Evolutionary conservation across 2,329 filamentous ascomycete species (phyloP).

Genomic region (Phoma herbarum): DNA sequence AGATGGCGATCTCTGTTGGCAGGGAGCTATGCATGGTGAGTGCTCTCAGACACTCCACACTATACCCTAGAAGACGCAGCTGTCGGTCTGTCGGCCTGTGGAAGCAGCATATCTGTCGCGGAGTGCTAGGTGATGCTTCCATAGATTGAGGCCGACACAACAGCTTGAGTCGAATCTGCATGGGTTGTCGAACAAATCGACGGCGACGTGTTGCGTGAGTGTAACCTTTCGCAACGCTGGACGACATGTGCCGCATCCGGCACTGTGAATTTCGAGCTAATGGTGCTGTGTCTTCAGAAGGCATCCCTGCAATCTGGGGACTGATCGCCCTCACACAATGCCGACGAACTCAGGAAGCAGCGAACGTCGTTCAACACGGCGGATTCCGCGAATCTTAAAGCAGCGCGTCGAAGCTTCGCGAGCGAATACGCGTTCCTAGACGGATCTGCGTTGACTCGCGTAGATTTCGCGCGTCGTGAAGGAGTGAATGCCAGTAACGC

Average conservation of each 20-base stretch:
- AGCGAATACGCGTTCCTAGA: not conserved
- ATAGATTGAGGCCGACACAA: not conserved
- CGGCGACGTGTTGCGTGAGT: not conserved
- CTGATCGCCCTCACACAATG: slow-evolving; percentile 9
- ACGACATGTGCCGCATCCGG: slow-evolving; percentile 2
- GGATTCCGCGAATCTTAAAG: not conserved
- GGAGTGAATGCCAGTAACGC: slow-evolving; percentile 15
- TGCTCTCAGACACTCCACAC: not conserved
- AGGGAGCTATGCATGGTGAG: slow-evolving; percentile 1
- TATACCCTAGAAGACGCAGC: not conserved
- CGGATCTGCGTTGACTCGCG: slow-evolving; percentile 14
- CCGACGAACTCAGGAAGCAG: slow-evolving; percentile 5
- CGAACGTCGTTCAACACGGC: not conserved
- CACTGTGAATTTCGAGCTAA: slow-evolving; percentile 9
- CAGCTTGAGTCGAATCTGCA: not conserved
- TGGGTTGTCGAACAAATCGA: not conserved
- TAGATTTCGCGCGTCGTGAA: slow-evolving; percentile 10
- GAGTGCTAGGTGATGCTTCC: not conserved
- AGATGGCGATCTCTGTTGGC: not conserved
- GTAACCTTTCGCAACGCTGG: slow-evolving; percentile 11
- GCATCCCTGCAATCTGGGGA: slow-evolving; percentile 8
- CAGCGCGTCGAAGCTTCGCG: not conserved
- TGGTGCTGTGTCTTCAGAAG: slow-evolving; percentile 3
- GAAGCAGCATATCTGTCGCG: not conserved
- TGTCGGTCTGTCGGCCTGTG: not conserved